Percentiles rank a stretch among this genome's conserved stretches.
Evolutionary conservation across 2,329 filamentous ascomycete genomes (phyloP).

Genomic region (Talaromyces pinophilus): DNA sequence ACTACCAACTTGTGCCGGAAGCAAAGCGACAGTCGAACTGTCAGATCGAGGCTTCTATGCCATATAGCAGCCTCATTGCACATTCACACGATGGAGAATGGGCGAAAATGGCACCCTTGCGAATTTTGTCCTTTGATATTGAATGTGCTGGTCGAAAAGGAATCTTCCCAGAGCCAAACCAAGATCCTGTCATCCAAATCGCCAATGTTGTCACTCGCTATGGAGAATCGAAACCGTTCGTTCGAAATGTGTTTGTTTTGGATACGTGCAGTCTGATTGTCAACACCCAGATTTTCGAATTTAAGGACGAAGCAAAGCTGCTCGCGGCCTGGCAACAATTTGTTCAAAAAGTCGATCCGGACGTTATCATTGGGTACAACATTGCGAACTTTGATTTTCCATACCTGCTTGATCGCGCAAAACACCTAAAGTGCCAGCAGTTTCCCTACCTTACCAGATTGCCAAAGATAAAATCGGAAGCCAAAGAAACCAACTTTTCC

Average conservation of each 20-base stretch:
- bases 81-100: slow-evolving; percentile 90
- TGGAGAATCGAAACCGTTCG: slow-evolving; percentile 92
- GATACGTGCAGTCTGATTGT: slow-evolving; percentile 92
- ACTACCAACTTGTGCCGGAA: slow-evolving; percentile 69
- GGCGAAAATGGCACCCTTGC: slow-evolving; percentile 95
- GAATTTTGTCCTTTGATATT: slow-evolving; percentile 95
- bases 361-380: slow-evolving; percentile 98
- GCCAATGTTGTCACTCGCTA: slow-evolving; percentile 94
- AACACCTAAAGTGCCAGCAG: slow-evolving; percentile 72
- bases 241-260: slow-evolving; percentile 94
- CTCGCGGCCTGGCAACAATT: slow-evolving; percentile 91
- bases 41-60: slow-evolving; percentile 88
- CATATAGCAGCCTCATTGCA: slow-evolving; percentile 79
- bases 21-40: slow-evolving; percentile 81
- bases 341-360: slow-evolving; percentile 83
- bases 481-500: slow-evolving; percentile 82
- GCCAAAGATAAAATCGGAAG: slow-evolving; percentile 67
- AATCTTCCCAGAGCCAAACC: slow-evolving; percentile 88
- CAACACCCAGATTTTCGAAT: slow-evolving; percentile 88
- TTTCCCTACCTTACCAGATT: slow-evolving; percentile 90
- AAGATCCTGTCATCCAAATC: slow-evolving; percentile 96
- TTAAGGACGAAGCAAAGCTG: slow-evolving; percentile 80
- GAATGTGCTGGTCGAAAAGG: slow-evolving; percentile 97
- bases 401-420: slow-evolving; percentile 86
- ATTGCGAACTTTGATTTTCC: slow-evolving; percentile 99